These are phyloP conservation scores for Vitellaria paradoxa DNA, from an alignment of 179 eudicot species.

Conservation along the genomic window DNA sequence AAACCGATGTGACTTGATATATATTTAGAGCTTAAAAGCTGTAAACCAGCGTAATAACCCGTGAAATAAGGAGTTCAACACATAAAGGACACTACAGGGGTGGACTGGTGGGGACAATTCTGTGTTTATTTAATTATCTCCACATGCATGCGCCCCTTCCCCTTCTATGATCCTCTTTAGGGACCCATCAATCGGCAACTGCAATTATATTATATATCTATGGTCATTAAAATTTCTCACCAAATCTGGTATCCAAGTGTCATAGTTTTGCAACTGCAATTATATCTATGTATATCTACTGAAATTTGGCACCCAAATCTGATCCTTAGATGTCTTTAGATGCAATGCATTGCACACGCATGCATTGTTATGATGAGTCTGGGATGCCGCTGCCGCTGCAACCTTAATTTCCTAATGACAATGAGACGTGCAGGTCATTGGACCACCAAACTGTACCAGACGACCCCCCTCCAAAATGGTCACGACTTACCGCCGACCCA, in stretches of 20 bases:
- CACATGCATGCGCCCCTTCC: neutral
- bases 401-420: neutral
- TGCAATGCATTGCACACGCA: neutral
- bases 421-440: neutral
- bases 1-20: too few relatives aligned
- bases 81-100: too few relatives aligned
- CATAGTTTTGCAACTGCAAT: neutral
- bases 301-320: neutral
- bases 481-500: neutral
- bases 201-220: too few relatives aligned
- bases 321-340: too few relatives aligned
- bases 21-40: too few relatives aligned
- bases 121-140: neutral
- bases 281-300: neutral
- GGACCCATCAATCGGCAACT: too few relatives aligned
- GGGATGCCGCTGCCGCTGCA: neutral
- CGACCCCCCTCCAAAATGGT: neutral
- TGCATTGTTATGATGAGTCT: neutral
- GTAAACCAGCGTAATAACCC: too few relatives aligned
- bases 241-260: too few relatives aligned
- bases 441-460: slow-evolving; percentile 8
- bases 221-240: too few relatives aligned
- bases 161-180: neutral
- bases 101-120: neutral
- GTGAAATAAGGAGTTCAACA: too few relatives aligned